A percentile compares a stretch with the other conserved stretches of the same genome.
phyloP scores from a whole-genome alignment of 805 yeast genomes.

The Candida silvicultrix region DNA sequence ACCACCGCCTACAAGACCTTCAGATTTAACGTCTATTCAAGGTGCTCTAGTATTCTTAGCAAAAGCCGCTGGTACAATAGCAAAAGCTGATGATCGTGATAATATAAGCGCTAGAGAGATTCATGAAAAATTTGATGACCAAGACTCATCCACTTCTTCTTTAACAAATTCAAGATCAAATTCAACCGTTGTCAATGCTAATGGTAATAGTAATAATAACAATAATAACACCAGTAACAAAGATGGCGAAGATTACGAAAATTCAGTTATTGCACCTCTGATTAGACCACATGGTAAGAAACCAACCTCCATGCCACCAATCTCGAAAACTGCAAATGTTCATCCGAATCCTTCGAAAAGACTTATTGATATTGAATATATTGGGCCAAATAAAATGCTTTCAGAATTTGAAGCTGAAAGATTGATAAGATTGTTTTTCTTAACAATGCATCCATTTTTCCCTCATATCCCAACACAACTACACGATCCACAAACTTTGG shows the following conservation, averaged over 20 bases:
- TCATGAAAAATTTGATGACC: slow-evolving; percentile 41
- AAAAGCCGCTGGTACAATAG: slow-evolving; percentile 72
- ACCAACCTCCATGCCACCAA: slow-evolving; percentile 24
- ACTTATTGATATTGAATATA: slow-evolving; percentile 57
- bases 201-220: background rate
- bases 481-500: slow-evolving; percentile 57
- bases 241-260: background rate
- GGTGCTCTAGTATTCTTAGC: slow-evolving; percentile 71
- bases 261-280: slow-evolving; percentile 18
- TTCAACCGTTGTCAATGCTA: slow-evolving; percentile 1
- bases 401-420: slow-evolving; percentile 56
- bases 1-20: slow-evolving; percentile 18
- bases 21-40: slow-evolving; percentile 31
- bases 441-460: slow-evolving; percentile 82
- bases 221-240: background rate
- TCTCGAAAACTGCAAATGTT: slow-evolving; percentile 24
- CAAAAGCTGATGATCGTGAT: slow-evolving; percentile 62
- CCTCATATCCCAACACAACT: slow-evolving; percentile 79
- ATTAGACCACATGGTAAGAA: slow-evolving; percentile 16
- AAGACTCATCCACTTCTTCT: slow-evolving; percentile 7
- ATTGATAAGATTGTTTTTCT: slow-evolving; percentile 56
- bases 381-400: slow-evolving; percentile 49
- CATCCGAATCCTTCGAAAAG: slow-evolving; percentile 30
- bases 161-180: slow-evolving; percentile 5
- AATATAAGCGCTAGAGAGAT: slow-evolving; percentile 45